phyloP scores from a whole-genome alignment of 768 basidiomycete species.

The Thelephora ganbajun region DNA sequence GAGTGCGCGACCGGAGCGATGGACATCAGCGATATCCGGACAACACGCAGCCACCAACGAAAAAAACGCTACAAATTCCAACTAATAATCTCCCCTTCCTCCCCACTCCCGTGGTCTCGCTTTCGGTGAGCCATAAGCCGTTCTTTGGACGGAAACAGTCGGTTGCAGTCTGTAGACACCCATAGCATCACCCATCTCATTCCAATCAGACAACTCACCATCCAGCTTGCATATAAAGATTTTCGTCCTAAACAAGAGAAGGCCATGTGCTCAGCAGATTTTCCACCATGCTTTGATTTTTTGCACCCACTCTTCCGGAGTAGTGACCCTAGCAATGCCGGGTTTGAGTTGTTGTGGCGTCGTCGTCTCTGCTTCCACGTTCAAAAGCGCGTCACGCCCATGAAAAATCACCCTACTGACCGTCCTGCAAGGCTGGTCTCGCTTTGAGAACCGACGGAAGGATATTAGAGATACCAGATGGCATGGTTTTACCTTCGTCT shows the following conservation, averaged over 20 bases:
- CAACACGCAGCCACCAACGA: neutral
- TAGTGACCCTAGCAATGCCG: conserved; percentile 46
- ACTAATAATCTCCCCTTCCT: conserved; percentile 43
- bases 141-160: conserved; percentile 59
- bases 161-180: conserved; percentile 38
- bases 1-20: too few species aligned
- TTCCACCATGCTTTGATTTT: too few species aligned
- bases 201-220: conserved; percentile 21
- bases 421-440: conserved; percentile 10
- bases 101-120: conserved; percentile 52
- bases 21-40: too few species aligned
- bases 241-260: conserved; percentile 37
- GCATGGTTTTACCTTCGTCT: too few species aligned
- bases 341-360: conserved; percentile 38
- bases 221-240: conserved; percentile 67
- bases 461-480: conserved; percentile 3
- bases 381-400: neutral
- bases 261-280: conserved; percentile 2
- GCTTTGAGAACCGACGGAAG: conserved; percentile 11
- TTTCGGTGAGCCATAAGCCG: conserved; percentile 58
- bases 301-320: conserved; percentile 44
- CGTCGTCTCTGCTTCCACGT: conserved; percentile 27
- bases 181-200: neutral
- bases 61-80: conserved; percentile 34
- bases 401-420: neutral